Evolutionary conservation across 805 yeast genomes (phyloP).

Genomic region (Blastobotrys robertii): DNA sequence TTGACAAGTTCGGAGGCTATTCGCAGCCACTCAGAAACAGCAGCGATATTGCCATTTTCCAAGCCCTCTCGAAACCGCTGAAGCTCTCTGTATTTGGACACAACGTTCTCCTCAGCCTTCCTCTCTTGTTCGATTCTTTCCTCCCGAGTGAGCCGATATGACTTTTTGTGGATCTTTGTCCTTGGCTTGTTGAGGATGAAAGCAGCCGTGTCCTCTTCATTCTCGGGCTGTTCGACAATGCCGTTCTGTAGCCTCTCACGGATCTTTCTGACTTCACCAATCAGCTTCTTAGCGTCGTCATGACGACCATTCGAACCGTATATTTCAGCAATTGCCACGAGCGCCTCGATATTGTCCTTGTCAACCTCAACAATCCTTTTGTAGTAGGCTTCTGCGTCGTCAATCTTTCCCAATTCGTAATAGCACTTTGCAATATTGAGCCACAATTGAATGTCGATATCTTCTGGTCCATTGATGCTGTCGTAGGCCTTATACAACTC

Average conservation of each 20-base stretch:
- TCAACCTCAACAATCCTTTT: slow-evolving; percentile 18
- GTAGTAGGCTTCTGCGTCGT: slow-evolving; percentile 24
- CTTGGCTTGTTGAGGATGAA: not conserved
- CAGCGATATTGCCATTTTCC: slow-evolving; percentile 44
- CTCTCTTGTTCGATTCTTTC: slow-evolving; percentile 49
- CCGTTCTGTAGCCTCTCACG: slow-evolving; percentile 9
- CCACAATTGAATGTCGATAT: slow-evolving; percentile 27
- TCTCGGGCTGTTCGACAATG: not conserved
- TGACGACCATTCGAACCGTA: slow-evolving; percentile 36
- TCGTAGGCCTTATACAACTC: slow-evolving; percentile 35
- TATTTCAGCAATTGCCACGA: slow-evolving; percentile 74
- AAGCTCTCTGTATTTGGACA: slow-evolving; percentile 46
- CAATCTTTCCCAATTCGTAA: slow-evolving; percentile 52
- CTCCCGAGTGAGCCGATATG: slow-evolving; percentile 20
- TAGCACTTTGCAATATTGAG: slow-evolving; percentile 67
- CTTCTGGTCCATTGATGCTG: not conserved
- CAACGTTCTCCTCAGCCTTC: slow-evolving; percentile 46
- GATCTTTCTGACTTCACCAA: slow-evolving; percentile 20
- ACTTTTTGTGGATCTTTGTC: slow-evolving; percentile 1
- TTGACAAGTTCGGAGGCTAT: slow-evolving; percentile 76
- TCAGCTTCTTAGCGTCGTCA: slow-evolving; percentile 24
- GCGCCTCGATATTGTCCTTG: slow-evolving; percentile 52
- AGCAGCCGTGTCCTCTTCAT: not conserved
- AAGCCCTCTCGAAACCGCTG: slow-evolving; percentile 41
- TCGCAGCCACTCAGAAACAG: slow-evolving; percentile 72